Evolutionary conservation across 352 stramenopile genomes (phyloP), one percentile per base, ranked within the genome.

Genomic region (Thraustochytrium sp.): DNA sequence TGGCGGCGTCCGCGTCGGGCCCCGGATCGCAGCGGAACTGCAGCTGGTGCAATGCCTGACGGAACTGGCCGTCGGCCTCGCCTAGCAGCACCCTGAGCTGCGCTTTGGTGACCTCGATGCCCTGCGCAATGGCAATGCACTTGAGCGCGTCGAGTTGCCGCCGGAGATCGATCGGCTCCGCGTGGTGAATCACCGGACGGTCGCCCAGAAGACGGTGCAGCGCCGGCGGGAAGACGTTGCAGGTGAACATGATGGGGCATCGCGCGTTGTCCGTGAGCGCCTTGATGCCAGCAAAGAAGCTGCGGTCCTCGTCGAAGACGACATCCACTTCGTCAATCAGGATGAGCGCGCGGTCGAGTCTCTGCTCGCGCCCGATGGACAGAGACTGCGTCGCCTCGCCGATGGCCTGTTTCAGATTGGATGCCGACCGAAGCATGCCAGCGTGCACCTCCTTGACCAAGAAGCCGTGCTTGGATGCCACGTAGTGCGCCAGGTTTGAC

Each of bases 301-400:
- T 8, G 8, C 63, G 76, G 68, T 80, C 68, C 31, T 80, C 68
- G 4, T 80, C 68, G 26, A 80, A 80, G 42, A 80, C 42, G 53
- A 80, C 63, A 26, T 80, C 68, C 29, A 64, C 68, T 23, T 80
- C 68, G 13, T 80, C 68, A 16, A 80, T 53, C 1, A 80, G 46
- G 42, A 80, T 48, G n/a, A 80, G 48, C 18, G 68, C 5, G 36
- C 31, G 18, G 34, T 63, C 26, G 23, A 80, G 53, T 8, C 31
- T 5, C 16, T 34, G 31, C 4, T 63, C 23, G 26, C n/a, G 76
- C 3, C 53, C 49, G 34, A 80, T 80, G 23, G 68, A 63, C 21
- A 42, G 53, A 18, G 68, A 80, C 31, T 63, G 68, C 0, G 68
- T 65, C 26, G 68, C 68, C 42, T 80, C 68, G 46, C 68, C 68